Base-by-base conservation (phyloP, 2,329 filamentous ascomycete genomes). In the Colletotrichum sp. region DNA sequence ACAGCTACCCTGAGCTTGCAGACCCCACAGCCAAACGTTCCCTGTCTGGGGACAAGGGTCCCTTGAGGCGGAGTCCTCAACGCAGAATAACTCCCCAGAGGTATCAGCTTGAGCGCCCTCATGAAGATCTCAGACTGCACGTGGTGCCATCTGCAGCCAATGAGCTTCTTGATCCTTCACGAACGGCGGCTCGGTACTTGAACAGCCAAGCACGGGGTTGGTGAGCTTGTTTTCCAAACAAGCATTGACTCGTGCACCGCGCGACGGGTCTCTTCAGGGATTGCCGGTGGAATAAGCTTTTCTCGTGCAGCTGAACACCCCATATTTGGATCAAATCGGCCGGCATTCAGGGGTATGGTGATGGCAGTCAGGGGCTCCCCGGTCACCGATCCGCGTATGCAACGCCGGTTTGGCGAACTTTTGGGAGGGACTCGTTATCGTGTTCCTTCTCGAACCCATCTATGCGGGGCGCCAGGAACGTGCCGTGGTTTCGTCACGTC, bases 231-330 rank as follows among this genome's bases (percentile, higher is more conserved):
- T 48, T 61, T 39, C 28, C 28, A 48, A 69, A 71, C 72, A 71
- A 71, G 67, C 72, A 71, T 74, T 71, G 67, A 74, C 67, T 71
- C 67, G 67, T 66, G 72, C 72, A 63, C 30, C 48, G 6, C 7
- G 7, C n/a, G 7, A 36, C 18, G 65, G 52, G 26, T 28, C 21
- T 10, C 10, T 4, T 26, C 67, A 61, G 55, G 72, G 72, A 36
- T 74, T 28, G 21, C n/a, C 5, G 1, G 59, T 12, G n/a, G 61
- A 15, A 67, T 30, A 72, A 75, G 68, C 61, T 71, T 67, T 66
- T 74, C 13, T 48, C 43, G 26, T 71, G 67, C 72, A 74, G 67
- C 61, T 52, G 6, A 34, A n/a, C 18, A 6, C 28, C 34, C 67
- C 24, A 48, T 59, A 18, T 16, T n/a, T 36, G 8, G 28, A 52